Conservation (phyloP, 352 stramenopile genomes). For the Pythium brachiatum region DNA sequence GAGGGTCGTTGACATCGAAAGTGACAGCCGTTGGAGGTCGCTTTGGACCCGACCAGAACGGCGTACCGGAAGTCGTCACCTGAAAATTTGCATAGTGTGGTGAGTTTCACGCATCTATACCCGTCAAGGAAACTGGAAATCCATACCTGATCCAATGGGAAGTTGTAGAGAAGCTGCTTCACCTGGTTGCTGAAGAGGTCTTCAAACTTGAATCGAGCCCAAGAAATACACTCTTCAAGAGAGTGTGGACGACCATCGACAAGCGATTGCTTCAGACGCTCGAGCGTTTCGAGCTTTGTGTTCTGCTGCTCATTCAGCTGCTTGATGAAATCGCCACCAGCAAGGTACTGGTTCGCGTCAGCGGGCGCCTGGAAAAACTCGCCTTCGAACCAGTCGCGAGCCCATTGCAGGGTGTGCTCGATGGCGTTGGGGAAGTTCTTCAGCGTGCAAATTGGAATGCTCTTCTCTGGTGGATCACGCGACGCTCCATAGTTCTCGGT, state of each 20-base stretch:
- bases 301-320: conserved; percentile 96
- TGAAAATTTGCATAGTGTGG: conserved; percentile 22
- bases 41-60: conserved; percentile 99
- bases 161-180: conserved; percentile 98
- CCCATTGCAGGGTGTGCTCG: conserved; percentile 98
- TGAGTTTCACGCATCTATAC: conserved; percentile 1
- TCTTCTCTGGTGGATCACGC: conserved; percentile 98
- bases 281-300: conserved; percentile 95
- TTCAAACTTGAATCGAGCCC: conserved; percentile 97
- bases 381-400: conserved; percentile 98
- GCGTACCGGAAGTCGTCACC: conserved; percentile 94
- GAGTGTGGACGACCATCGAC: conserved; percentile 88
- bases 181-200: conserved; percentile 98
- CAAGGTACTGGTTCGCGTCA: conserved; percentile 95
- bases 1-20: conserved; percentile 90
- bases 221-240: conserved; percentile 98
- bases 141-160: conserved; percentile 92
- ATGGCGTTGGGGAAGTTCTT: conserved; percentile 99
- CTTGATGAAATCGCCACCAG: conserved; percentile 85
- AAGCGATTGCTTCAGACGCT: conserved; percentile 91
- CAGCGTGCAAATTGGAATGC: conserved; percentile 99
- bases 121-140: background rate
- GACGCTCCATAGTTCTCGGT: conserved; percentile 98
- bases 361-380: conserved; percentile 97
- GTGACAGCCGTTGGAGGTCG: conserved; percentile 92